Base-by-base conservation (phyloP, 1,284 basidiomycete species). In the Schizopora paradoxa region DNA sequence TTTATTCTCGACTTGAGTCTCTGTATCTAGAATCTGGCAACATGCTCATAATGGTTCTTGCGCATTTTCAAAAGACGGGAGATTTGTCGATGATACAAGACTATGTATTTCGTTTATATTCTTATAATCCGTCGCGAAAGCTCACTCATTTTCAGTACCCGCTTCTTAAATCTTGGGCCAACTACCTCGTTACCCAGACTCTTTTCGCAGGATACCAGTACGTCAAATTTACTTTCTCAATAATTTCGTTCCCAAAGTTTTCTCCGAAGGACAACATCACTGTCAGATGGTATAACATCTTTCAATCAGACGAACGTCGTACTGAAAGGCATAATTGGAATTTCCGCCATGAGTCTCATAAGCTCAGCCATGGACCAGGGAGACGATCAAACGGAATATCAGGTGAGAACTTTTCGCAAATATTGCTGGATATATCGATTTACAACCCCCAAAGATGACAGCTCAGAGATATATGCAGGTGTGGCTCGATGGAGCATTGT, bases 261-360 rank as follows among this genome's bases (percentile, higher is more conserved):
- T 44, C 8, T 31, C 26, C 36, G 51, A 49, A 14, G 52, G 51
- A 5, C 10, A 22, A 3, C 34, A 40, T n/a, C n/a, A n/a, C n/a
- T n/a, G n/a, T 1, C 55, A 55, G 26, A 19, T 35, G 2, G 55
- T 52, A 27, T 21, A 33, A 34, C n/a, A 10, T 6, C 23, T 18
- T 21, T 21, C 25, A 50, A 49, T 26, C 42, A 44, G 27, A 51
- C 61, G 4, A 72, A 71, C 42, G 51, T 70, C 5, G 66, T 62
- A 10, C 42, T 72, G 41, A 70, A 70, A 46, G 67, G 67, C 1
- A 69, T 72, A 35, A 57, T 69, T 22, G 69, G 62, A 2, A 61
- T 70, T 19, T 51, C 61, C 35, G 65, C 67, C 3, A 70, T 70
- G 69, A 53, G 61, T 1, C 56, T 62, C 41, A 69, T 72, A 34